Conservation (phyloP, 2,329 filamentous ascomycete genomes). For the Lizonia empirigonia region DNA sequence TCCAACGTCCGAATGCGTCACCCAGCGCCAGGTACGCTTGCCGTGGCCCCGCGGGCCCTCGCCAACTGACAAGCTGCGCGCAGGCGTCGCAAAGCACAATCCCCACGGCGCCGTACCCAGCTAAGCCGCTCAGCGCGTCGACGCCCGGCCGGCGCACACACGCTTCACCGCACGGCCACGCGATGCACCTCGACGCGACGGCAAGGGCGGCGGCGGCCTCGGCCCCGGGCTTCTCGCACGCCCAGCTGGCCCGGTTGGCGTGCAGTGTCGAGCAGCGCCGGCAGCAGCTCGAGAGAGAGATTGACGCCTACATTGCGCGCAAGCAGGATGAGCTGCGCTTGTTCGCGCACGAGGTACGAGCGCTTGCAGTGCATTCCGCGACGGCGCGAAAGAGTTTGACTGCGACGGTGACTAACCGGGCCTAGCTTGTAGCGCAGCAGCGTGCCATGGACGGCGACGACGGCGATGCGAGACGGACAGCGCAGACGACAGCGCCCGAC, state of each 20-base stretch:
- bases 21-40: slow-evolving; percentile 33
- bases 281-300: slow-evolving; percentile 46
- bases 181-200: slow-evolving; percentile 41
- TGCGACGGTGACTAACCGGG: slow-evolving; percentile 9
- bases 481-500: no score
- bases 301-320: slow-evolving; percentile 39
- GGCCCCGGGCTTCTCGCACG: slow-evolving; percentile 38
- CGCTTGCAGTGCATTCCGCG: slow-evolving; percentile 9
- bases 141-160: no score
- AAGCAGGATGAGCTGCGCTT: slow-evolving; percentile 43
- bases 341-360: slow-evolving; percentile 41
- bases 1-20: slow-evolving; percentile 41
- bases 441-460: slow-evolving; percentile 38
- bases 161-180: no score
- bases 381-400: slow-evolving; percentile 8
- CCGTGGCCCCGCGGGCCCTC: slow-evolving; percentile 56
- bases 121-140: no score
- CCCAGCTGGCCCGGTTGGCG: slow-evolving; percentile 42
- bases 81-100: slow-evolving; percentile 15
- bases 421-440: slow-evolving; percentile 42
- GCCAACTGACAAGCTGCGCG: slow-evolving; percentile 25
- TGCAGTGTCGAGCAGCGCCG: slow-evolving; percentile 43
- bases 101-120: no score
- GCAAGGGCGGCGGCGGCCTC: slow-evolving; percentile 40
- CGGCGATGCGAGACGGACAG: slow-evolving; percentile 17